Evolutionary conservation across 768 basidiomycete genomes (phyloP).

Genomic region (Gelatoporia subvermispora): DNA sequence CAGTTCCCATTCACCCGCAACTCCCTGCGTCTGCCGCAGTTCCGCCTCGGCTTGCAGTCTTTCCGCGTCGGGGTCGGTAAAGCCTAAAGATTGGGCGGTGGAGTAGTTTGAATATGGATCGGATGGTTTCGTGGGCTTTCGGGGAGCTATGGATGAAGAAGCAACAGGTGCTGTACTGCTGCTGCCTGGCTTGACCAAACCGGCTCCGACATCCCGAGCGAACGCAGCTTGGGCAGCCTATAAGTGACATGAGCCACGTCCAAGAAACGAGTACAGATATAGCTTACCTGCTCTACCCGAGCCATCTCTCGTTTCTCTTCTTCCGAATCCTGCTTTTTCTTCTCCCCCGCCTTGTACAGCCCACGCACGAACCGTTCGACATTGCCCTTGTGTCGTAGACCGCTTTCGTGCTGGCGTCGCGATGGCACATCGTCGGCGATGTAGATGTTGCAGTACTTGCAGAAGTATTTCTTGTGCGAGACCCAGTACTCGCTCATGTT

Average conservation of each 20-base stretch:
- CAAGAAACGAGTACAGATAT: background rate
- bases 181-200: slow-evolving; percentile 43
- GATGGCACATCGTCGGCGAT: slow-evolving; percentile 96
- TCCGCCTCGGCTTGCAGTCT: slow-evolving; percentile 55
- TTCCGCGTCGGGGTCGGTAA: slow-evolving; percentile 71
- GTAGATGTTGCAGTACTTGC: slow-evolving; percentile 97
- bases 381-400: slow-evolving; percentile 91
- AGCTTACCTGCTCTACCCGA: slow-evolving; percentile 70
- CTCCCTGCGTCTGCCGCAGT: slow-evolving; percentile 56
- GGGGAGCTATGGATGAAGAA: slow-evolving; percentile 31
- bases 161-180: slow-evolving; percentile 27
- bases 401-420: slow-evolving; percentile 86
- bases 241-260: background rate
- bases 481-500: slow-evolving; percentile 91
- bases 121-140: slow-evolving; percentile 41
- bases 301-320: slow-evolving; percentile 88
- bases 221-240: slow-evolving; percentile 81
- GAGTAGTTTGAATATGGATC: slow-evolving; percentile 83
- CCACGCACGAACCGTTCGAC: slow-evolving; percentile 88
- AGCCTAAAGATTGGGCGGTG: slow-evolving; percentile 81
- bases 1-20: slow-evolving; percentile 75
- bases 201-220: slow-evolving; percentile 71
- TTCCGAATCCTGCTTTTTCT: slow-evolving; percentile 76
- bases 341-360: slow-evolving; percentile 90
- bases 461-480: slow-evolving; percentile 87